Conservation (phyloP, 1,284 basidiomycete species). For the Leccinum huronense region DNA sequence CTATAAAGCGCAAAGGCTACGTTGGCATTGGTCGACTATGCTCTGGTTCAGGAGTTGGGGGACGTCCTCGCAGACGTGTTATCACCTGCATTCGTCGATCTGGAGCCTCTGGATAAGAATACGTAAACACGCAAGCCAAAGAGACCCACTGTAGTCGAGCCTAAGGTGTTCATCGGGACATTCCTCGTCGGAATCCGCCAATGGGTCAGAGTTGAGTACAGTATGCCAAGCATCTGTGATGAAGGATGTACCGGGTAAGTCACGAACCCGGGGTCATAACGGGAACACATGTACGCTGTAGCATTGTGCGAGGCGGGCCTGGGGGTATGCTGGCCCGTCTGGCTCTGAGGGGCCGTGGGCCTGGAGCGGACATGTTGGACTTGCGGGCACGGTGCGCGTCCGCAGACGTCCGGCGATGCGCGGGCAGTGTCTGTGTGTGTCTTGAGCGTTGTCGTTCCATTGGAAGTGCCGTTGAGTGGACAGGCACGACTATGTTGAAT, state of each 20-base stretch:
- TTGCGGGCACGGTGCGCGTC: conserved; percentile 31
- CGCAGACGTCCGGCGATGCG: conserved; percentile 30
- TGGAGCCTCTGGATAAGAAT: conserved; percentile 28
- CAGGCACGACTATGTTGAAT: conserved; percentile 18
- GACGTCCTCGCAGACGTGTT: conserved; percentile 50
- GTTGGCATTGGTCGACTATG: conserved; percentile 15
- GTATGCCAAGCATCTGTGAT: conserved; percentile 64
- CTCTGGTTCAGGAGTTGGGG: conserved; percentile 45
- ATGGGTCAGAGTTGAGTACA: conserved; percentile 58
- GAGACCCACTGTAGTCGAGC: conserved; percentile 58
- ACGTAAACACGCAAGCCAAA: conserved; percentile 19
- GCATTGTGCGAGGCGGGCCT: conserved; percentile 38
- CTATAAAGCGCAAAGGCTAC: conserved; percentile 10
- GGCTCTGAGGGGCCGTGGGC: conserved; percentile 25
- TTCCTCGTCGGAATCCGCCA: conserved; percentile 73
- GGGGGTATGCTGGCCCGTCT: conserved; percentile 28
- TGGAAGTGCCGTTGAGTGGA: conserved; percentile 19
- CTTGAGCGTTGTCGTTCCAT: conserved; percentile 31
- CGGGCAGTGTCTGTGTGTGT: conserved; percentile 24
- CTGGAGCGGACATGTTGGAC: conserved; percentile 24
- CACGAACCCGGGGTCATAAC: conserved; percentile 21
- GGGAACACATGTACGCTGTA: conserved; percentile 49
- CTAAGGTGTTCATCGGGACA: conserved; percentile 58
- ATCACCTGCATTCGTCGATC: conserved; percentile 59
- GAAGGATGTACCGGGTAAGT: conserved; percentile 52